Evolutionary conservation across 1,139 yeast species (phyloP), one percentile per base, ranked within the genome.

Genomic region (Nadsonia starkeyi-henricii): DNA sequence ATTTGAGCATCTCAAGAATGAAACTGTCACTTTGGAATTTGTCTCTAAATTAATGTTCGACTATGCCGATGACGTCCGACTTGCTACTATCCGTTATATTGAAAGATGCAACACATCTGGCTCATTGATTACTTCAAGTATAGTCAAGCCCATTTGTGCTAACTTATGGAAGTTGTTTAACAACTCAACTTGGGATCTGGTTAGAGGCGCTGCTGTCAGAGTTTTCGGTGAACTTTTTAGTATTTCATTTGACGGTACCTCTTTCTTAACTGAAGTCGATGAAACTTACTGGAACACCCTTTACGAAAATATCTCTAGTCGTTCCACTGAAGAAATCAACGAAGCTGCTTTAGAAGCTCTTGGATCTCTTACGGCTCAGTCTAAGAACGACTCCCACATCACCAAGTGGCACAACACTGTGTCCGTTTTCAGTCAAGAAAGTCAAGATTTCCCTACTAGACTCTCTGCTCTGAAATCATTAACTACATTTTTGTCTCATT

Each of bases 1-100:
- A 3, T 45, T 57, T 13, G 53, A 55, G 7, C 20, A 41, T 5
- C 26, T 20, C 2, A 46, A 49, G n/a, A 61, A 53, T 2, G 54
- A 58, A 5, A 49, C 64, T 0, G 46, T 47, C 0, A 62, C 61
- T 2, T 49, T 74, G 1, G 46, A 74, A 19, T 44, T 50, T 1
- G 45, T 46, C 18, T 45, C 45, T 7, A 33, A 45, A 36, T 43
- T 52, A 2, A 43, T 57, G 28, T 49, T 49, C 33, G 74, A 78
- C 1, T 51, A 64, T 1, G 67, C 65, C 44, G 76, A 70, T 53
- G 81, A 78, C 52, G 78, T 77, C 12, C 80, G 75, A 55, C 54
- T 70, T 3, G 59, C 65, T 3, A 69, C 76, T 0, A 61, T 79
- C 21, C 55, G 56, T 20, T 59, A 58, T 41, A 53, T 62, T 8